Base-by-base conservation (phyloP, 1,284 basidiomycete genomes). In the Anthracocystis setariae region DNA sequence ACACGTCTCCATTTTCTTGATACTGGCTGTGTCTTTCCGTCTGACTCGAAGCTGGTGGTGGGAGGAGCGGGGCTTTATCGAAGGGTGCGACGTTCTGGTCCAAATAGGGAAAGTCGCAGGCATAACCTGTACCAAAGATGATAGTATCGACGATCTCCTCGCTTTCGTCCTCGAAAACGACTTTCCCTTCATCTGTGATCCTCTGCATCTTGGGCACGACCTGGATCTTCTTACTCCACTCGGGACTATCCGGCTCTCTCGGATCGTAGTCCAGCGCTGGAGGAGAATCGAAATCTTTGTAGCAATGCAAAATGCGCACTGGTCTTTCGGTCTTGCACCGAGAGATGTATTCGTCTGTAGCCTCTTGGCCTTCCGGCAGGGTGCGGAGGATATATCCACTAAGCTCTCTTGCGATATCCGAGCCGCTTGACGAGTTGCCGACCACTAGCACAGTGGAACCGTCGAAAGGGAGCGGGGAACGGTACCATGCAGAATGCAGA, bases 381-480 rank as follows among this genome's bases (percentile, higher is more conserved):
- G 45, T 53, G 0, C 81, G 69, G 1, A 75, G 43, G 5, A 76
- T 24, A 23, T 77, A 76, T 10, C 81, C 81, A 10, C 42, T 46
- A 0, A 87, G 73, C 54, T 86, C 85, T n/a, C 86, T 80, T 0
- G 85, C 83, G 24, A 87, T 84, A 63, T 87, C 87, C 17, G 85
- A 85, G 0, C 86, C 87, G 0, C 85, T 86, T 4, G 84, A 84
- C n/a, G 82, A 84, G 27, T 85, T 86, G 7, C 87, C 87, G 8
- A 87, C 84, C 0, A 87, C 85, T 21, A 87, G 78, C 7, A 87
- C 84, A 1, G 76, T 84, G 74, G 84, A 68, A 7, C 45, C 38
- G n/a, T 47, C 46, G 17, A 76, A 83, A 20, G 55, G 63, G 0
- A 78, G 57, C 0, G 86, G 83, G 3, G 74, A 74, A 15, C 85